These are phyloP conservation scores for Dactylellina leptospora DNA, from an alignment of 2,329 filamentous ascomycete genomes.

Conservation along the genomic window DNA sequence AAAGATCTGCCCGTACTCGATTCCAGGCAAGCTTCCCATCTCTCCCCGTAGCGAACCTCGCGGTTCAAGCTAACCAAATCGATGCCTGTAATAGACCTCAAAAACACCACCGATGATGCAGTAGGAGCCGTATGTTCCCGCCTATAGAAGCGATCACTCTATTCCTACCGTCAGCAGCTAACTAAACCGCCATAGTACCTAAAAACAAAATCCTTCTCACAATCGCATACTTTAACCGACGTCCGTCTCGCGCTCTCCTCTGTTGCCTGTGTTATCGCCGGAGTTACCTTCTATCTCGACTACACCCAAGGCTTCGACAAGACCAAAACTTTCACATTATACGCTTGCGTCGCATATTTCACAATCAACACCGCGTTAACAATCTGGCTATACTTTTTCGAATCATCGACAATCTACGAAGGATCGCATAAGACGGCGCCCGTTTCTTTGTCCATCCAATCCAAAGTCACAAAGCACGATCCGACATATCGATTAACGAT, in stretches of 20 bases:
- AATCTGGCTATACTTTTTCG: slow-evolving; percentile 83
- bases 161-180: neutral
- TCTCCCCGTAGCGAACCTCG: neutral
- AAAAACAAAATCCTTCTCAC: slow-evolving; percentile 82
- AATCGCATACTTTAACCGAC: slow-evolving; percentile 82
- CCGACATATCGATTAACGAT: slow-evolving; percentile 82
- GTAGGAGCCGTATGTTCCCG: slow-evolving; percentile 66
- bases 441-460: slow-evolving; percentile 75
- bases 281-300: slow-evolving; percentile 87
- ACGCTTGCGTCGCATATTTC: slow-evolving; percentile 81
- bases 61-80: neutral
- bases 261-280: slow-evolving; percentile 79
- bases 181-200: slow-evolving; percentile 74
- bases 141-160: neutral
- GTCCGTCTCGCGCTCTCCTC: slow-evolving; percentile 86
- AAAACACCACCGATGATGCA: slow-evolving; percentile 95
- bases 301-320: slow-evolving; percentile 84
- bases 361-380: slow-evolving; percentile 80
- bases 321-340: slow-evolving; percentile 81
- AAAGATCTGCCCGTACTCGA: slow-evolving; percentile 56
- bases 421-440: slow-evolving; percentile 71
- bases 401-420: slow-evolving; percentile 82
- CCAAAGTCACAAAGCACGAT: slow-evolving; percentile 78
- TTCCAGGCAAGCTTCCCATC: slow-evolving; percentile 47
- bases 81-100: slow-evolving; percentile 73